phyloP scores from a whole-genome alignment of 495 filamentous ascomycete genomes.

The Trypethelium eluteriae region DNA sequence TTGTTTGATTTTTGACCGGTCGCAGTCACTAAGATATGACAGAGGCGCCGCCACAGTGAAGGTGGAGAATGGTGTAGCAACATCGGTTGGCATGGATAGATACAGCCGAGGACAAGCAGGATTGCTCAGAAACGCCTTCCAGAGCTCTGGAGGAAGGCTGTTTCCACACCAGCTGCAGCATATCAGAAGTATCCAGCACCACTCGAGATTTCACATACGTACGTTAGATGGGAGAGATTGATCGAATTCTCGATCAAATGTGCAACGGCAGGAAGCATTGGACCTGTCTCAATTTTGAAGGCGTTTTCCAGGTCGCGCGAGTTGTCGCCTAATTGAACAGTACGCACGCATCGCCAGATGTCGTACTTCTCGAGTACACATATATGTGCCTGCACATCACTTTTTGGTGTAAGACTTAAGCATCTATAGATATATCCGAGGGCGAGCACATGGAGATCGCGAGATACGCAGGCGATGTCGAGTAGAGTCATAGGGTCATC shows the following conservation, averaged over 20 bases:
- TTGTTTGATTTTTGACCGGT: too few species aligned
- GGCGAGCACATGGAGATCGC: too few species aligned
- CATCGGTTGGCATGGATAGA: not conserved
- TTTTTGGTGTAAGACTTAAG: too few species aligned
- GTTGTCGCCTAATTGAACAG: not conserved
- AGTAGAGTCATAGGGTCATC: too few species aligned
- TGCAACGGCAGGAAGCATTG: not conserved
- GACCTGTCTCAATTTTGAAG: not conserved
- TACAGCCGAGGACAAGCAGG: not conserved
- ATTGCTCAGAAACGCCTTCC: not conserved
- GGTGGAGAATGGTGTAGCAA: not conserved
- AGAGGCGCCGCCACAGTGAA: not conserved
- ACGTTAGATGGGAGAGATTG: not conserved
- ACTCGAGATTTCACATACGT: not conserved
- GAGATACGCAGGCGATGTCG: too few species aligned
- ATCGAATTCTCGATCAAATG: not conserved
- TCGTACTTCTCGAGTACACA: not conserved
- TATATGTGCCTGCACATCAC: not conserved
- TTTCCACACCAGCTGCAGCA: not conserved
- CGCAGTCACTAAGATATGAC: too few species aligned
- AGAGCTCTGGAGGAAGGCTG: not conserved
- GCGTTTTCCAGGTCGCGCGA: not conserved
- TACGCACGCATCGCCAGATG: not conserved
- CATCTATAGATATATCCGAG: too few species aligned
- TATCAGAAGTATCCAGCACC: not conserved